A percentile compares a stretch with the other conserved stretches of the same genome.
These are phyloP conservation scores for Solanum paucissectum DNA, from an alignment of 257 asterid species.

Conservation along the genomic window DNA sequence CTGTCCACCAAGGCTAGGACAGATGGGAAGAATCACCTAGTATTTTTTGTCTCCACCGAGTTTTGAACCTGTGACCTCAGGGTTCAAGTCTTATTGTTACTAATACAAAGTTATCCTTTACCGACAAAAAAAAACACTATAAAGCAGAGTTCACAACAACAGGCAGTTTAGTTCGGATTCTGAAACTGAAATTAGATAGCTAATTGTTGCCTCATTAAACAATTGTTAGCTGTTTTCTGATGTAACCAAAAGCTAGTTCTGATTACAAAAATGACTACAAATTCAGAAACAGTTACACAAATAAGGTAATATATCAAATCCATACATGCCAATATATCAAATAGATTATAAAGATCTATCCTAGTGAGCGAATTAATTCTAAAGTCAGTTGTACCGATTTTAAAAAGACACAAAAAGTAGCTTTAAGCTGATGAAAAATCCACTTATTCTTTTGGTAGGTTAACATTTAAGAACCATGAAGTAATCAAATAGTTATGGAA, in stretches of 20 bases:
- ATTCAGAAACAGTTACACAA: neutral
- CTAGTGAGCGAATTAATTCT: neutral
- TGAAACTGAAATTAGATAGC: neutral
- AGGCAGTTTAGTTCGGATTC: neutral
- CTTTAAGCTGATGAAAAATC: neutral
- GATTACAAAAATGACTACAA: neutral
- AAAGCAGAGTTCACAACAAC: neutral
- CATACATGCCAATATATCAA: neutral
- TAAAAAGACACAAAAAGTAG: neutral
- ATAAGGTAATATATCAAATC: neutral
- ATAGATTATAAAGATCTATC: neutral
- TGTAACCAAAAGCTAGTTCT: neutral
- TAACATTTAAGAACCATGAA: neutral
- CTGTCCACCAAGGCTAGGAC: neutral
- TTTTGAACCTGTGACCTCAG: neutral
- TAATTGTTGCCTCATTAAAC: neutral
- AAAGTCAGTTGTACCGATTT: neutral
- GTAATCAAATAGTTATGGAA: neutral
- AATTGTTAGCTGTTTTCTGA: neutral
- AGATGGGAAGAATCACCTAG: neutral
- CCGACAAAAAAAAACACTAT: neutral
- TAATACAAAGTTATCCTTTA: neutral
- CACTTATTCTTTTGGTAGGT: neutral
- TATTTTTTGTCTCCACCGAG: neutral
- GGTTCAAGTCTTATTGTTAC: neutral